phyloP scores from a whole-genome alignment of 2,329 filamentous ascomycete genomes.

The Pestalotiopsis sp. region DNA sequence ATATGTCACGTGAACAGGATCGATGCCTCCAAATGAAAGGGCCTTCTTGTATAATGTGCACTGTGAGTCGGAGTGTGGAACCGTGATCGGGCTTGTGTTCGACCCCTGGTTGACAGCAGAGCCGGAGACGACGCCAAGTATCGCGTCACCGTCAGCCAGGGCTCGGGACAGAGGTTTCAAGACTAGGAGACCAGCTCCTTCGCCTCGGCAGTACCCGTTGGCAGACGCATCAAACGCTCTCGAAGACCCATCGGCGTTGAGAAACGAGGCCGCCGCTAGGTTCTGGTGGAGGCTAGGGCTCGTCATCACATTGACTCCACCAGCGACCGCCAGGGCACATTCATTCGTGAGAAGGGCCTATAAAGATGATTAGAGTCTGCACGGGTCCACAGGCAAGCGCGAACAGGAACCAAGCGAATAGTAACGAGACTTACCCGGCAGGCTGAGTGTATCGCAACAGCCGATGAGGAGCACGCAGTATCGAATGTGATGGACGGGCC shows the following conservation, averaged over 20 bases:
- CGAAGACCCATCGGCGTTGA: conserved; percentile 47
- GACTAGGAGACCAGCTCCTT: conserved; percentile 50
- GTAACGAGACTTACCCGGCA: conserved; percentile 20
- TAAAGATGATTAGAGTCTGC: neutral
- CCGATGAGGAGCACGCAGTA: conserved; percentile 39
- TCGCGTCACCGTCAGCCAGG: conserved; percentile 49
- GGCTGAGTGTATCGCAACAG: conserved; percentile 36
- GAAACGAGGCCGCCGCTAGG: conserved; percentile 36
- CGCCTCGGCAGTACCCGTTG: conserved; percentile 57
- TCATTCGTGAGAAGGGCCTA: conserved; percentile 31
- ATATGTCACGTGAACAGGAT: conserved; percentile 28
- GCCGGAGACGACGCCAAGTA: conserved; percentile 44
- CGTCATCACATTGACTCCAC: conserved; percentile 42
- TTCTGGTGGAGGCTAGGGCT: conserved; percentile 24
- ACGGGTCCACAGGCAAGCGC: neutral
- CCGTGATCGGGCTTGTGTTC: conserved; percentile 28
- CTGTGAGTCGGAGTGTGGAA: conserved; percentile 29
- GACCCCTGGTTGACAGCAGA: conserved; percentile 38
- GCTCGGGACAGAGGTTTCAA: conserved; percentile 54
- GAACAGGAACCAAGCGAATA: neutral
- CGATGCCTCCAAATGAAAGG: conserved; percentile 22
- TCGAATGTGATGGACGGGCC: conserved; percentile 37
- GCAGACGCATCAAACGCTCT: conserved; percentile 50
- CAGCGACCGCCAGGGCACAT: conserved; percentile 36
- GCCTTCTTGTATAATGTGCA: conserved; percentile 31